Percentiles rank a stretch among this genome's conserved stretches.
Conservation (phyloP, 768 basidiomycete species). For the Daedaleopsis sinensis region DNA sequence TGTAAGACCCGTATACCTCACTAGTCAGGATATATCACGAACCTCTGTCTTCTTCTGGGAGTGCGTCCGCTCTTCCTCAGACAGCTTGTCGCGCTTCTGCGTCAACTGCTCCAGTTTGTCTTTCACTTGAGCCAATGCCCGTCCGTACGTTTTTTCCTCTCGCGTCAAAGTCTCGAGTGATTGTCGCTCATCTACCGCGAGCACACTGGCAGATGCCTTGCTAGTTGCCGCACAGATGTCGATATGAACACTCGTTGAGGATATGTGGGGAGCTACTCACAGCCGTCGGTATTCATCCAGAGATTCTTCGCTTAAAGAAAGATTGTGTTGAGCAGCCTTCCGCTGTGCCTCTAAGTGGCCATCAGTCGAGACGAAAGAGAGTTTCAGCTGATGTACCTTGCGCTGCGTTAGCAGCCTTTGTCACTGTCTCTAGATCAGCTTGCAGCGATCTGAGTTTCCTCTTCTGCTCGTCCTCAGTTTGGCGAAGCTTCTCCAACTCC, state of each 20-base stretch:
- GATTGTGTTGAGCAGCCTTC: constrained; percentile 69
- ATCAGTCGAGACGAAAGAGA: neutral
- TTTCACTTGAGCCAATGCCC: constrained; percentile 64
- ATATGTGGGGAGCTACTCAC: constrained; percentile 43
- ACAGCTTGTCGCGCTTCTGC: constrained; percentile 57
- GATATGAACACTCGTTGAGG: neutral
- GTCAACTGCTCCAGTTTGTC: constrained; percentile 71
- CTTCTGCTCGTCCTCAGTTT: constrained; percentile 56
- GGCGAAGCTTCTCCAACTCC: constrained; percentile 62
- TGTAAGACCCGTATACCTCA: neutral
- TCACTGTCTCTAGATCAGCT: constrained; percentile 67
- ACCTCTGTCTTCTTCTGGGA: constrained; percentile 63
- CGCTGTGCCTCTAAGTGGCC: constrained; percentile 67
- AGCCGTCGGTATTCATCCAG: constrained; percentile 85
- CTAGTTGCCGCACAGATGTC: constrained; percentile 39
- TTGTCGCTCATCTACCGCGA: constrained; percentile 88
- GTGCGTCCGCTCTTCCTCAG: constrained; percentile 53
- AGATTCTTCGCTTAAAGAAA: constrained; percentile 81
- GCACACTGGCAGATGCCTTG: constrained; percentile 76
- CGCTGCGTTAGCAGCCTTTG: constrained; percentile 73
- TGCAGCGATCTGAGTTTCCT: constrained; percentile 57
- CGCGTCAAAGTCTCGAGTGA: constrained; percentile 77
- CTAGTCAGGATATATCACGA: constrained; percentile 14
- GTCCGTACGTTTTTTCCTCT: constrained; percentile 75
- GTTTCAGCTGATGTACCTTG: constrained; percentile 55